These are phyloP conservation scores for Monosporascus sp. DNA, from an alignment of 2,329 filamentous ascomycete species.

Conservation along the genomic window DNA sequence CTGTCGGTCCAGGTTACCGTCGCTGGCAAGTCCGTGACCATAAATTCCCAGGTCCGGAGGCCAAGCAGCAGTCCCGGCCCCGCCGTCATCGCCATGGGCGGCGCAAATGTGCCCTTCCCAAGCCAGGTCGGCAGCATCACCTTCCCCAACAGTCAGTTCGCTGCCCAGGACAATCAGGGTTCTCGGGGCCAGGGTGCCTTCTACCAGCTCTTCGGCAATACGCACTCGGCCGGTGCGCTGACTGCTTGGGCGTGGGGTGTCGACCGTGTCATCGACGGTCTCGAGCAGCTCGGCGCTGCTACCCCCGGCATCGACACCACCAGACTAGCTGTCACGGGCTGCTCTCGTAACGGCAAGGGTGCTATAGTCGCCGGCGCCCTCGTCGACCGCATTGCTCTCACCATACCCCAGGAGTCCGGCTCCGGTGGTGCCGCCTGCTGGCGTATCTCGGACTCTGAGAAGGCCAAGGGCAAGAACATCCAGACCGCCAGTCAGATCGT, in stretches of 20 bases:
- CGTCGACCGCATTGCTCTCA: slow-evolving; percentile 53
- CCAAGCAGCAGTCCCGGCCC: slow-evolving; percentile 45
- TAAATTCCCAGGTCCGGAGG: slow-evolving; percentile 38
- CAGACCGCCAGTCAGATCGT: slow-evolving; percentile 56
- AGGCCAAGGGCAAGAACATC: slow-evolving; percentile 50
- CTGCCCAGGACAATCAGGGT: slow-evolving; percentile 37
- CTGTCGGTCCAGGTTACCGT: slow-evolving; percentile 41
- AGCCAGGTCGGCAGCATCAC: slow-evolving; percentile 50
- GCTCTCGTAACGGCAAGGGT: slow-evolving; percentile 60
- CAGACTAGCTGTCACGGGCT: slow-evolving; percentile 54
- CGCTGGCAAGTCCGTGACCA: slow-evolving; percentile 39
- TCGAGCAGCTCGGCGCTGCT: slow-evolving; percentile 43
- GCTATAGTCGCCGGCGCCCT: slow-evolving; percentile 57
- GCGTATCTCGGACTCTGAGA: slow-evolving; percentile 48
- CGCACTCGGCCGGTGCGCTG: slow-evolving; percentile 51
- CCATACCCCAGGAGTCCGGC: slow-evolving; percentile 58
- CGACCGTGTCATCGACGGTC: slow-evolving; percentile 53
- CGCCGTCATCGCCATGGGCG: slow-evolving; percentile 54
- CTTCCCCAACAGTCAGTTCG: slow-evolving; percentile 56
- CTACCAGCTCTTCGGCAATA: slow-evolving; percentile 52
- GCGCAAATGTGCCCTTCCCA: slow-evolving; percentile 49
- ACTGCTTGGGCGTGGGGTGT: slow-evolving; percentile 62
- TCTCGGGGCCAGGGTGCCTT: slow-evolving; percentile 54
- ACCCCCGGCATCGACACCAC: slow-evolving; percentile 45
- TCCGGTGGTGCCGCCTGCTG: slow-evolving; percentile 58